A percentile compares a stretch with the other conserved stretches of the same genome.
phyloP scores from a whole-genome alignment of 306 rosid species.

The Canavalia ensiformis region DNA sequence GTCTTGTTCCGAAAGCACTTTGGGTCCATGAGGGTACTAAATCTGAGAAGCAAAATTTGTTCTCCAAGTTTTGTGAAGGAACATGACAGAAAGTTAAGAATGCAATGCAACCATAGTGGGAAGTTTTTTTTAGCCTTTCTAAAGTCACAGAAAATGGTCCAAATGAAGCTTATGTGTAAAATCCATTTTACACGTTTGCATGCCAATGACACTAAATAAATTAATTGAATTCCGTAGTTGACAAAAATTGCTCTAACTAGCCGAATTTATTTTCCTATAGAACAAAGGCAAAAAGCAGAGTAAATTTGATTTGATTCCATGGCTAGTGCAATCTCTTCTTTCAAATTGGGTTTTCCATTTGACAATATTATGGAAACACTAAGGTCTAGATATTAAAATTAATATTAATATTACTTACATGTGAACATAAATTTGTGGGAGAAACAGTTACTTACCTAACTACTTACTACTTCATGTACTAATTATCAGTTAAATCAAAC shows the following conservation, averaged over 20 bases:
- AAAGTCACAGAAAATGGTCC: slow-evolving; percentile 39
- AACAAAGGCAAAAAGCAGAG: no score
- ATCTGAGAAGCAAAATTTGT: slow-evolving; percentile 50
- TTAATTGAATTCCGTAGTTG: background rate
- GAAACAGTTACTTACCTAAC: background rate
- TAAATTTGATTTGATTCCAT: background rate
- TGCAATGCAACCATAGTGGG: background rate
- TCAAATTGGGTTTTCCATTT: background rate
- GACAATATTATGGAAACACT: background rate
- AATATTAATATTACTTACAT: slow-evolving; percentile 17
- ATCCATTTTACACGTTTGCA: slow-evolving; percentile 40
- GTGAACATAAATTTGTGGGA: slow-evolving; percentile 35
- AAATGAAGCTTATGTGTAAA: slow-evolving; percentile 19
- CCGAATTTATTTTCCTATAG: background rate
- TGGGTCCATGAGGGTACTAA: slow-evolving; percentile 54
- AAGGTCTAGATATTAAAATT: slow-evolving; percentile 6
- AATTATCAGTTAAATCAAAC: slow-evolving; percentile 78
- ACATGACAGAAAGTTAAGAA: slow-evolving; percentile 44
- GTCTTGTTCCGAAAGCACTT: slow-evolving; percentile 43
- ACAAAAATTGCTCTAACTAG: background rate
- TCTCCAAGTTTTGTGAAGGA: slow-evolving; percentile 46
- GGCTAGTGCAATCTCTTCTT: background rate
- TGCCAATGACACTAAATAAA: slow-evolving; percentile 30
- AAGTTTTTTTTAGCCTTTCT: slow-evolving; percentile 28
- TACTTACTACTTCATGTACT: slow-evolving; percentile 45